Evolutionary conservation across 2,329 filamentous ascomycete genomes (phyloP).

Genomic region (Neopestalotiopsis clavispora): DNA sequence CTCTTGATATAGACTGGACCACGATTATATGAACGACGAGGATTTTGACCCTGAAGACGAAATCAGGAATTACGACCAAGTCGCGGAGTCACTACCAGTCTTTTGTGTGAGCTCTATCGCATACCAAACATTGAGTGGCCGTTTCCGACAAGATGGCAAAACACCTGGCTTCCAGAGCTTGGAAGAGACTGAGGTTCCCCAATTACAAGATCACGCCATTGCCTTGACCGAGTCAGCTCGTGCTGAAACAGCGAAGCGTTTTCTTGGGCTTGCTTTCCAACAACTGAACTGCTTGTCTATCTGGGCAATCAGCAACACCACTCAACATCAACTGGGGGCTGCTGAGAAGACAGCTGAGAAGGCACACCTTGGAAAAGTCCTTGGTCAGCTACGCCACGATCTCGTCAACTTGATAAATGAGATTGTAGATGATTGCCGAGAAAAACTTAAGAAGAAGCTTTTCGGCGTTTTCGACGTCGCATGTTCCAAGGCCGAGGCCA

Average conservation of each 20-base stretch:
- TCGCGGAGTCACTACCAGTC: conserved; percentile 61
- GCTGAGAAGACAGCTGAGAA: background rate
- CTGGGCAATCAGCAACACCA: background rate
- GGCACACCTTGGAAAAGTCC: background rate
- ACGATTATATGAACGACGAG: conserved; percentile 54
- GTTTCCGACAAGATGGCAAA: conserved; percentile 54
- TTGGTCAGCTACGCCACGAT: background rate
- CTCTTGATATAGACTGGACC: conserved; percentile 48
- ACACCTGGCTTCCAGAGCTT: conserved; percentile 52
- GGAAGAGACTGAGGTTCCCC: conserved; percentile 63
- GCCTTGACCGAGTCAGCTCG: background rate
- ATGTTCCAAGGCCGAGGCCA: background rate
- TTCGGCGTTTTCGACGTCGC: background rate
- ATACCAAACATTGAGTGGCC: conserved; percentile 65
- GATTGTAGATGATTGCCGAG: background rate
- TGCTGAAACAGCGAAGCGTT: background rate
- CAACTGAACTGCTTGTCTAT: background rate
- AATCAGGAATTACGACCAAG: conserved; percentile 60
- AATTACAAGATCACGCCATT: background rate
- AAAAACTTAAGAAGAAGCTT: background rate
- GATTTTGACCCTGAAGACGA: conserved; percentile 63
- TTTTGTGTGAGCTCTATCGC: conserved; percentile 68
- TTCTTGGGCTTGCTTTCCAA: background rate
- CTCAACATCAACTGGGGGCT: background rate
- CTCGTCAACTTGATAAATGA: background rate